Base-by-base conservation (phyloP, 768 basidiomycete genomes). In the Tulasnella sp. region DNA sequence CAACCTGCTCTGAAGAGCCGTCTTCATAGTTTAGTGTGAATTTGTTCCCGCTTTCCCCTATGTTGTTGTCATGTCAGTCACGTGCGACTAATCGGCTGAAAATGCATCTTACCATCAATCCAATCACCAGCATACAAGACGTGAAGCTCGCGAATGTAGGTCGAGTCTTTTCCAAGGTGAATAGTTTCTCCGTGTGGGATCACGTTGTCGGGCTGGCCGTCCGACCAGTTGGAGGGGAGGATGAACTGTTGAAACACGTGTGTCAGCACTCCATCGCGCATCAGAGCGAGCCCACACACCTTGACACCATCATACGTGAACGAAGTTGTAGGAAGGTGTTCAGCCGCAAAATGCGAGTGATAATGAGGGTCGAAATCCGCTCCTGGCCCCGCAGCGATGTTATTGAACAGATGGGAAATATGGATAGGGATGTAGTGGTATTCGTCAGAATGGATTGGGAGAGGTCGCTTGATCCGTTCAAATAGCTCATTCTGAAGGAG, bases 1-100 rank as follows among this genome's bases (percentile, higher is more conserved):
- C 62, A 27, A 81, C 82, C 12, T 75, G 71, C 62, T 82, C 71
- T 31, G 38, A 56, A 5, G 75, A 74, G 27, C 82, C 81, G 40
- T 83, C 82, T 40, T 81, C 80, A 56, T 81, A 83, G 38, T 80
- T 46, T n/a, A 82, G 87, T 77, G 81, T 85, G 83, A 85, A 89
- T 87, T 87, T 87, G 81, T 88, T 88, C 81, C 87, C 87, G 19
- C 85, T 87, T 21, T 86, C 85, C 24, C 88, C 88, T 90, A 68
- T 48, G n/a, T 39, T 8, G 16, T 38, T 39, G 10, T 42, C 27
- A 12, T 44, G 42, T 36, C 73, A 74, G 24, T 10, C 46, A 39
- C 36, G 8, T 7, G 21, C 31, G 62, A 18, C 42, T 39, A 58
- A 2, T 34, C 39, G 27, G 34, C 5, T 18, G 7, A 44, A 68